Conservation (phyloP, 805 yeast genomes). For the Myxozyma nipponensis region DNA sequence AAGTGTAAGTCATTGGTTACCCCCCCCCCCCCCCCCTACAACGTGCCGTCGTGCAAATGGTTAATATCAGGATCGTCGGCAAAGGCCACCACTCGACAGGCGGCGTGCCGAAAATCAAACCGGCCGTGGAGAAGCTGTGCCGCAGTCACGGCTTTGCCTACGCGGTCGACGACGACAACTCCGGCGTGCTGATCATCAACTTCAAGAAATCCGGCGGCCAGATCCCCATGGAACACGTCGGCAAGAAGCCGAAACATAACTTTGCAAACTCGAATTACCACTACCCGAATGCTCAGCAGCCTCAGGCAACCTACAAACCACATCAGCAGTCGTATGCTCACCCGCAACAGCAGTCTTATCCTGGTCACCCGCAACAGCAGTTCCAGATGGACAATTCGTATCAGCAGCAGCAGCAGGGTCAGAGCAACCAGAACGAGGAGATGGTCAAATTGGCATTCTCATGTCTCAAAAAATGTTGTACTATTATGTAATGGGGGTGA, state of each 20-base stretch:
- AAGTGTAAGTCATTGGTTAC: too few relatives aligned
- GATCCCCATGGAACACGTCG: conserved; percentile 19
- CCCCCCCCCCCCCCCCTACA: neutral
- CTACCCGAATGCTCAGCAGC: conserved; percentile 35
- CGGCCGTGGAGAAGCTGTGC: conserved; percentile 81
- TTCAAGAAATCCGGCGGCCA: conserved; percentile 45
- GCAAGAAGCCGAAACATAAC: conserved; percentile 32
- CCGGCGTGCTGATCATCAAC: conserved; percentile 77
- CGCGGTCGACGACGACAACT: conserved; percentile 62
- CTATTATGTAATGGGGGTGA: conserved; percentile 13
- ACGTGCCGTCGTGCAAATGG: too few relatives aligned
- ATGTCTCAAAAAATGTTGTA: conserved; percentile 25
- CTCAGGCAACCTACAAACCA: conserved; percentile 16
- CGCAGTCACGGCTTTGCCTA: conserved; percentile 57
- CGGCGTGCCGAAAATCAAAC: conserved; percentile 83
- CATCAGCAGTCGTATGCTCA: conserved; percentile 6
- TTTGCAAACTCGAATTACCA: conserved; percentile 35
- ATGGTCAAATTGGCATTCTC: conserved; percentile 3
- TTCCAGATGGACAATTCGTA: conserved; percentile 28
- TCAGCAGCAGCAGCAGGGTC: conserved; percentile 31
- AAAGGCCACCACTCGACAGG: conserved; percentile 81
- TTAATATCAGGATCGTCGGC: conserved; percentile 83
- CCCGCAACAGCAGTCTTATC: conserved; percentile 29
- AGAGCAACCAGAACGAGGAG: conserved; percentile 28
- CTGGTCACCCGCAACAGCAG: conserved; percentile 30